Percentiles rank a stretch among this genome's conserved stretches.
phyloP scores from a whole-genome alignment of 208 protist genomes.

The Jaenimonas drosophilae region DNA sequence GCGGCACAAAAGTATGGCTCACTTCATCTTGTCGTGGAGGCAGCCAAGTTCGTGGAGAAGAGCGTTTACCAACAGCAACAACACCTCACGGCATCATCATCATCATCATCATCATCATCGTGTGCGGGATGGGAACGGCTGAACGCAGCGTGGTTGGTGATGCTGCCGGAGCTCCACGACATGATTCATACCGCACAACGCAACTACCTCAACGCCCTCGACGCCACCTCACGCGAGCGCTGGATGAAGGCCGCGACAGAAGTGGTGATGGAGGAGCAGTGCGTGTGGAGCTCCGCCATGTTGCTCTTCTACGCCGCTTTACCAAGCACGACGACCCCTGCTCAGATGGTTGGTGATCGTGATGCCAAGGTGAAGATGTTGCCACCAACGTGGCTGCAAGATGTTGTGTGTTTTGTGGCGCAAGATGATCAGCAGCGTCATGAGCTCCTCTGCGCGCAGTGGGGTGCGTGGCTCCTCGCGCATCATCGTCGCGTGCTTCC shows the following conservation, averaged over 20 bases:
- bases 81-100: not conserved
- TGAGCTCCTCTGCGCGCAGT: conserved; percentile 40
- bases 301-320: too few relatives aligned
- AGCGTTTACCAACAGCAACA: not conserved
- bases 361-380: not conserved
- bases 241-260: not conserved
- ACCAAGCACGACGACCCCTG: not conserved
- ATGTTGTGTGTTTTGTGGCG: conserved; percentile 23
- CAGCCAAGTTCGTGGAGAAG: conserved; percentile 73
- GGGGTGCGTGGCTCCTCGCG: conserved; percentile 33
- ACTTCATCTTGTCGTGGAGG: conserved; percentile 59
- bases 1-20: conserved; percentile 47
- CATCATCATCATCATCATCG: not conserved
- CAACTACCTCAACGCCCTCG: not conserved
- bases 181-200: not conserved
- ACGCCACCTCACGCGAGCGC: not conserved
- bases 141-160: not conserved
- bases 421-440: conserved; percentile 11
- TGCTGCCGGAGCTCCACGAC: not conserved
- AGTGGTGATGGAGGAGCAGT: not conserved
- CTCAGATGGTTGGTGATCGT: not conserved
- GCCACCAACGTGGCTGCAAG: conserved; percentile 32
- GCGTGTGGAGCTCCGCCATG: too few relatives aligned
- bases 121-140: not conserved
- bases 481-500: too few relatives aligned